phyloP scores from a whole-genome alignment of 202 grass and related monocot genomes.

The Eragrostis tef region DNA sequence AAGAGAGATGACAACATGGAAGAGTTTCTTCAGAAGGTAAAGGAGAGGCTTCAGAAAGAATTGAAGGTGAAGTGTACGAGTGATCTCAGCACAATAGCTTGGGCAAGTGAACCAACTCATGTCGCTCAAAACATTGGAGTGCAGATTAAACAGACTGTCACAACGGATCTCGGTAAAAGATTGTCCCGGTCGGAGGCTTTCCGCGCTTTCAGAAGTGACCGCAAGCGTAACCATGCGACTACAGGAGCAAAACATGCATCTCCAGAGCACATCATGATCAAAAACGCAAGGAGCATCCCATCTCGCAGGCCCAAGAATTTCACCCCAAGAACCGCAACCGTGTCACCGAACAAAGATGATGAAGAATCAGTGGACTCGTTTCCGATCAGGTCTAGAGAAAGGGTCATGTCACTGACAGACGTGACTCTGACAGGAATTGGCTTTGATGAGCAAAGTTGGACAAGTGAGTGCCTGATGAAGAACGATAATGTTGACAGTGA shows the following conservation, averaged over 20 bases:
- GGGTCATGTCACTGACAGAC: slow-evolving; percentile 54
- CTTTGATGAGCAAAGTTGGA: slow-evolving; percentile 25
- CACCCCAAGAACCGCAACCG: slow-evolving; percentile 35
- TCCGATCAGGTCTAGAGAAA: slow-evolving; percentile 36
- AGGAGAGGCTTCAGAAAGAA: slow-evolving; percentile 53
- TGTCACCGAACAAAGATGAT: neutral
- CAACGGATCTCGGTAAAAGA: slow-evolving; percentile 48
- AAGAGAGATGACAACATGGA: slow-evolving; percentile 54
- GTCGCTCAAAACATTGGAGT: slow-evolving; percentile 51
- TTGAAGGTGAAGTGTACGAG: slow-evolving; percentile 38
- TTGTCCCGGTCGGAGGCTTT: slow-evolving; percentile 60
- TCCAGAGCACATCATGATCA: slow-evolving; percentile 49
- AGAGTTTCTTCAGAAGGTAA: slow-evolving; percentile 73
- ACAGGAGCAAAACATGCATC: slow-evolving; percentile 33
- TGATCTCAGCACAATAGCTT: slow-evolving; percentile 1
- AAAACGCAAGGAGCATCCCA: slow-evolving; percentile 39
- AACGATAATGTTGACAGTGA: neutral
- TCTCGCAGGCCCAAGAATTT: slow-evolving; percentile 49
- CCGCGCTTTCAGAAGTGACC: slow-evolving; percentile 52
- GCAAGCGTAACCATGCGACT: slow-evolving; percentile 12
- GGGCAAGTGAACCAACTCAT: slow-evolving; percentile 45
- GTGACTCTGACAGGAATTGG: slow-evolving; percentile 8
- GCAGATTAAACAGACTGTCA: slow-evolving; percentile 58
- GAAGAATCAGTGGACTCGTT: slow-evolving; percentile 11
- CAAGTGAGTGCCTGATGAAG: slow-evolving; percentile 34